Conservation (phyloP, 495 filamentous ascomycete species). For the Monascus purpureus region DNA sequence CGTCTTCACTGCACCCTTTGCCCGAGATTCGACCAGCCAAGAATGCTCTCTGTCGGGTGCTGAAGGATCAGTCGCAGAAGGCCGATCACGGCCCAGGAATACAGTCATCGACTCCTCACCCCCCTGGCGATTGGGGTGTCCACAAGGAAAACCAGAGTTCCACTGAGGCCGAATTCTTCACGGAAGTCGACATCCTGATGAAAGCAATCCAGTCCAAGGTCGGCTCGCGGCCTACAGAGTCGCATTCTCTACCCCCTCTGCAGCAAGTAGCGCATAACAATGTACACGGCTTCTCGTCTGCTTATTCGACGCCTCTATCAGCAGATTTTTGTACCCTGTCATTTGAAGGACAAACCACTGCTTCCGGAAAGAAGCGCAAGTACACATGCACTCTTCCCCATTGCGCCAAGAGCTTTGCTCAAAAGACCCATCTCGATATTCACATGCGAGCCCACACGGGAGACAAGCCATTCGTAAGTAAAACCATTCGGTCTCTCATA, state of each 20-base stretch:
- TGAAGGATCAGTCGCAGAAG: constrained; percentile 12
- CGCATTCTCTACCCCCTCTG: constrained; percentile 21
- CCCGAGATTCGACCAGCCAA: constrained; percentile 28
- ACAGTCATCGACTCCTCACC: constrained; percentile 2
- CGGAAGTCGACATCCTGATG: constrained; percentile 82
- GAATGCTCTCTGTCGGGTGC: constrained; percentile 22
- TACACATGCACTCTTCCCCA: constrained; percentile 63
- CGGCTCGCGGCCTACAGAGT: constrained; percentile 8
- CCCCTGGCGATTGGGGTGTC: constrained; percentile 2
- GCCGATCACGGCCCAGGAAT: constrained; percentile 3
- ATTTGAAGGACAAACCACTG: constrained; percentile 17
- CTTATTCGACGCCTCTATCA: constrained; percentile 10
- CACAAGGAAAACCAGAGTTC: constrained; percentile 8
- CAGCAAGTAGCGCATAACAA: constrained; percentile 19
- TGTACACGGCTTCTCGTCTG: constrained; percentile 13
- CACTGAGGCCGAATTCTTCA: constrained; percentile 50
- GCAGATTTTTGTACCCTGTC: constrained; percentile 11
- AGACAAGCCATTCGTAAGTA: constrained; percentile 75
- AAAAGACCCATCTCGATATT: constrained; percentile 90
- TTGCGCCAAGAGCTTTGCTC: constrained; percentile 72
- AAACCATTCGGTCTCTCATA: background rate
- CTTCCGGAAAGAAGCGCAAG: constrained; percentile 30
- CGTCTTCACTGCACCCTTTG: constrained; percentile 17
- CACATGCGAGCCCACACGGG: constrained; percentile 85
- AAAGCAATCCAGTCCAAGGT: constrained; percentile 71